Evolutionary conservation across 2,329 filamentous ascomycete genomes (phyloP), one percentile per base, ranked within the genome.

Genomic region (Hypomyces rosellus): DNA sequence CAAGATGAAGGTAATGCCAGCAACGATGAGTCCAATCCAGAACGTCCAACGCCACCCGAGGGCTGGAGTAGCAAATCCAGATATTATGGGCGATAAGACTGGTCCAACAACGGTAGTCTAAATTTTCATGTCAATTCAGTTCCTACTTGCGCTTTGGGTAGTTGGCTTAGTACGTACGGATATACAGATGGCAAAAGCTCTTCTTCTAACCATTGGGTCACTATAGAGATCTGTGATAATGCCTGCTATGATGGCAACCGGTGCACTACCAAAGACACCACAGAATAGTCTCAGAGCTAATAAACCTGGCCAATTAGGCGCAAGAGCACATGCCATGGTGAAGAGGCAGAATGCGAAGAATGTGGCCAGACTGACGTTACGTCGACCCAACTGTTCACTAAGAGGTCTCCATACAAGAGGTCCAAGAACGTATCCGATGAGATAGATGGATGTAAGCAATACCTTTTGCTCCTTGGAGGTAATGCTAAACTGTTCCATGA

Each of bases 11-110:
- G 70, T 73, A 4, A 59, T 55, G 0, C 63, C 71, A 0, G 59
- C 62, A 8, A 63, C 42, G 0, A 57, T 59, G 9, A 61, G 42
- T 1, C 52, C 59, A 3, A 54, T 48, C 62, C 71, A 72, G 36
- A 75, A 76, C 0, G 67, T 63, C 70, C 72, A 75, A 20, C 71
- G 62, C 74, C 74, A 76, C 2, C 25, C 25, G 1, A 63, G 65
- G n/a, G 68, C 55, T 1, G 57, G 51, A 0, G 68, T 61, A 5
- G 66, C 60, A 42, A 69, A 75, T 0, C 73, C 73, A 0, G 72
- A 74, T 18, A 75, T 69, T 0, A 70, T 67, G 0, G 73, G 73
- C 0, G 68, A 70, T 8, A 73, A 50, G 0, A 69, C 59, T 0
- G 73, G 73, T 1, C 70, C 72, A 18, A 67, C 64, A 4, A 65